Evolutionary conservation across 2,329 filamentous ascomycete genomes (phyloP).

Genomic region (Fusarium brachygibbosum): DNA sequence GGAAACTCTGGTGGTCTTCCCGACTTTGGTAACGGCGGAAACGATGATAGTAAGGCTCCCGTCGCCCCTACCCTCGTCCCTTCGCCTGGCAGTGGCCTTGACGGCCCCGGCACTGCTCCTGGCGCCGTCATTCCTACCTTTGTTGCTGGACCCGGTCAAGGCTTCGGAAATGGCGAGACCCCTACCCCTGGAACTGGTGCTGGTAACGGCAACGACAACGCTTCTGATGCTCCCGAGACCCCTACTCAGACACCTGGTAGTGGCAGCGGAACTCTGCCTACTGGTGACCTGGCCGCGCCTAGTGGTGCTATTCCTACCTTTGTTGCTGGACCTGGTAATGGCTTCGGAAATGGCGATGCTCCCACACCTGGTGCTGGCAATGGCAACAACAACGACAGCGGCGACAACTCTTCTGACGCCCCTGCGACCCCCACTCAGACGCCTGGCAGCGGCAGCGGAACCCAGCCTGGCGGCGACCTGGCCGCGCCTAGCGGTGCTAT

Average conservation of each 20-base stretch:
- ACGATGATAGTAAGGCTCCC: slow-evolving; percentile 3
- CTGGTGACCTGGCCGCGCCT: slow-evolving; percentile 5
- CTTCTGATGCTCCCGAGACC: slow-evolving; percentile 3
- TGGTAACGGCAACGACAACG: slow-evolving; percentile 14
- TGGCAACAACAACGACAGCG: neutral
- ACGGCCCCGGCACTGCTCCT: slow-evolving; percentile 26
- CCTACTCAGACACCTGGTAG: slow-evolving; percentile 23
- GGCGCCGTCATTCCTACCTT: slow-evolving; percentile 19
- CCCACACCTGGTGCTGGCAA: neutral
- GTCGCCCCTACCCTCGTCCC: slow-evolving; percentile 31
- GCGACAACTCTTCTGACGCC: neutral
- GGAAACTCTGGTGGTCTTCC: slow-evolving; percentile 4
- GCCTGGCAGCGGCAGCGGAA: slow-evolving; percentile 9
- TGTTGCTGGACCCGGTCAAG: slow-evolving; percentile 28
- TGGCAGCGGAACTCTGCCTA: slow-evolving; percentile 1
- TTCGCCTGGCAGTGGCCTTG: slow-evolving; percentile 27
- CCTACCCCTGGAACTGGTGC: slow-evolving; percentile 9
- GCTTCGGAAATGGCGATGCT: slow-evolving; percentile 20
- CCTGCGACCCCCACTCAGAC: slow-evolving; percentile 5
- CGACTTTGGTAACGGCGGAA: slow-evolving; percentile 19
- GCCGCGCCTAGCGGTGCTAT: slow-evolving; percentile 8
- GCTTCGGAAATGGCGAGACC: slow-evolving; percentile 11
- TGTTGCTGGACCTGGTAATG: slow-evolving; percentile 23
- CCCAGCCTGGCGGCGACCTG: neutral
- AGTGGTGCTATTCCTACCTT: slow-evolving; percentile 16